Evolutionary conservation across 192 early-diverging fungal genomes (phyloP), one percentile per base, ranked within the genome.

Genomic region (Backusella morwellensis): DNA sequence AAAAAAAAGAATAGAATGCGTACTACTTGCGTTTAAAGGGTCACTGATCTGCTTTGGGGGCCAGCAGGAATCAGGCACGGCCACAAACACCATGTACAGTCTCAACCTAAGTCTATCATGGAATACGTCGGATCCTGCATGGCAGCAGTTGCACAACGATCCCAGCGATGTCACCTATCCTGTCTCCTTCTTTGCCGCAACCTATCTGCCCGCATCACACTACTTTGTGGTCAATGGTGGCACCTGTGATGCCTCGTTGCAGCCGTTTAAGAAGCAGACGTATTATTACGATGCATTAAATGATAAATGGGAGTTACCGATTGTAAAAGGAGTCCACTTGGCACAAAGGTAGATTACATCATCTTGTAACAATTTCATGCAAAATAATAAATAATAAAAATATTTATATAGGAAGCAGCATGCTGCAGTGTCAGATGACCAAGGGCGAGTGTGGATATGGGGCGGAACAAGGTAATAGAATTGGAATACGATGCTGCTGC

Each of bases 361-460:
- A 50, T 50, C 5, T 6, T 7, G 14, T 56, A 23, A 32, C 32
- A 2, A 32, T 32, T 73, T 35, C 17, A 41, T 72, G 41, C 56
- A 67, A 35, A 59, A 35, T 26, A 68, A 68, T 44, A 72, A 4
- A 59, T 26, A n/a, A 32, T 32, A 32, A 32, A 32, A 32, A 32
- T 32, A 32, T 32, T 12, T n/a, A 52, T 40, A 32, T 77, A 77
- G 77, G 9, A 78, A 72, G 38, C 74, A 80, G 44, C 79, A 80
- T 67, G 56, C 79, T 29, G 42, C 72, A 66, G 56, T 70, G 14
- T 66, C 75, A 44, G 79, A 80, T 73, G 68, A 54, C 15, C 75
- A 77, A 35, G 79, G 79, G n/a, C 75, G 71, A 36, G 67, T 74
- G 14, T 80, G 79, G 79, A 34, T 80, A 23, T 80, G 79, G 79